Evolutionary conservation across 352 stramenopile genomes (phyloP), one percentile per base, ranked within the genome.

Genomic region (Phytophthora citrophthora): DNA sequence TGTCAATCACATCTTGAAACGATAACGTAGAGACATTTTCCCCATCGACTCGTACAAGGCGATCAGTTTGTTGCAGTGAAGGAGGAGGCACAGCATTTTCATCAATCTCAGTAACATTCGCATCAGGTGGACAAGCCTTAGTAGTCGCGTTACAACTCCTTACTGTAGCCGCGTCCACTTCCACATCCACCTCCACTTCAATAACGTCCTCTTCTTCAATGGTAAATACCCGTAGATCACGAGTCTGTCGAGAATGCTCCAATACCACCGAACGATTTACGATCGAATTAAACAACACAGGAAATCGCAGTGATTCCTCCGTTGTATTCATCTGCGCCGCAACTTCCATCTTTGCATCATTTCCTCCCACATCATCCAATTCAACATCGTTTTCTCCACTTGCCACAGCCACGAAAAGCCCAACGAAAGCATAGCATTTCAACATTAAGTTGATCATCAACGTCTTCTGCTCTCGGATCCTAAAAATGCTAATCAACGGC

Each of bases 11-110:
- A 7, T 92, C 69, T 29, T 79, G 58, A 39, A 89, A 74, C 8
- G 70, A 60, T n/a, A 76, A 32, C 4, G 83, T 55, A 0, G 79
- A 83, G 12, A 90, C 56, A 1, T 74, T 24, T 2, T 76, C 32
- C n/a, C 70, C 77, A 51, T 90, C 77, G 3, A 85, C 77, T 10
- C 68, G 43, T 18, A 92, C 65, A 7, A 90, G 51, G 2, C 73
- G 76, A 47, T 90, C 79, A 1, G 68, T 77, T 5, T 66, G 27
- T 24, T 76, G 49, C 7, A 86, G n/a, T 3, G 57, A 53, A 34
- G 68, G 70, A 27, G 61, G 55, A 24, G 48, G 34, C 2, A 70
- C n/a, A 20, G 32, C 26, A 20, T 61, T 36, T 62, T 70, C 39
- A 9, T 68, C 46, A 45, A 23, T 44, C 2, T 13, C 43, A 15